Evolutionary conservation across 139 green algal genomes (phyloP).

Genomic region (Chlorella sp.): DNA sequence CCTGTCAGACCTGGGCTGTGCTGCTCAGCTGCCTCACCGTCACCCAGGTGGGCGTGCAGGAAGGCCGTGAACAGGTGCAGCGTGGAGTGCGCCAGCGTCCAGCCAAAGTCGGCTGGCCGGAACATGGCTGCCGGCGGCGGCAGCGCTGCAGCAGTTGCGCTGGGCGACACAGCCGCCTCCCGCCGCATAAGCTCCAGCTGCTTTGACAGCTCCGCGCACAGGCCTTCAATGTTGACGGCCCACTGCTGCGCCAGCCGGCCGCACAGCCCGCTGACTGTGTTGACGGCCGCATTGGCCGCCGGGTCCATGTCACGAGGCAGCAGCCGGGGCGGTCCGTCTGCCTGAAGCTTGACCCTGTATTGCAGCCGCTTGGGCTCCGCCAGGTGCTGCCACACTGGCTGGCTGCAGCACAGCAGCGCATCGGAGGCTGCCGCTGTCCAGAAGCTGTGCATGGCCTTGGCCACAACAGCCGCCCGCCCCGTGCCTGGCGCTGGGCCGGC

Average conservation of each 20-base stretch:
- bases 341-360: no score
- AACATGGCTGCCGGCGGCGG: neutral
- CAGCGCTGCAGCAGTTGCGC: neutral
- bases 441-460: conserved; percentile 7
- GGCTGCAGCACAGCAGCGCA: conserved; percentile 9
- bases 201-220: neutral
- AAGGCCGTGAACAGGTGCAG: neutral
- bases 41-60: neutral
- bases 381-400: neutral
- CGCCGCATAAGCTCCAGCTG: conserved; percentile 2
- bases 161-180: neutral
- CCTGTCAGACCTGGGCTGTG: neutral
- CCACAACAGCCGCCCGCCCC: no score
- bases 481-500: no score
- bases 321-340: neutral
- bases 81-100: neutral
- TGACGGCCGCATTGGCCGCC: neutral
- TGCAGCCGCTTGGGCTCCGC: no score
- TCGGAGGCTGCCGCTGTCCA: neutral
- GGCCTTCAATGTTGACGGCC: neutral
- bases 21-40: neutral
- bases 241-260: neutral
- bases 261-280: neutral
- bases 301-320: neutral
- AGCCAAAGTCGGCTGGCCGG: neutral